These are phyloP conservation scores for Beta lomatogona DNA, from an alignment of 179 eudicot species.

Conservation along the genomic window DNA sequence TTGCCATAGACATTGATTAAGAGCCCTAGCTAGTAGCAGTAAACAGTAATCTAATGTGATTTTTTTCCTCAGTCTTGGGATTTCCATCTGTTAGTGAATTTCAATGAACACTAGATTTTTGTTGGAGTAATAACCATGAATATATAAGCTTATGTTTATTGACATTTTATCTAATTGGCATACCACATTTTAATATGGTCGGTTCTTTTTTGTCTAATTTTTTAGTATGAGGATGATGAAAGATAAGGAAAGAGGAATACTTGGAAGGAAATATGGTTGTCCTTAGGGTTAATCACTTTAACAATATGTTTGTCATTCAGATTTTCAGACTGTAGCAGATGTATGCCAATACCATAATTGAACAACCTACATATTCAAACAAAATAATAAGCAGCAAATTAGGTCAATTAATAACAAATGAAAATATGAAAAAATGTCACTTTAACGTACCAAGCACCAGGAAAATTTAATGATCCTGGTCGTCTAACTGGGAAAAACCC, in stretches of 20 bases:
- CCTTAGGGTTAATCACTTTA: constrained; percentile 68
- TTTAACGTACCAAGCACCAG: constrained; percentile 77
- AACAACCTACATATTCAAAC: constrained; percentile 52
- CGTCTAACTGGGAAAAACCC: constrained; percentile 72
- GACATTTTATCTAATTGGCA: too few relatives aligned
- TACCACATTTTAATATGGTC: too few relatives aligned
- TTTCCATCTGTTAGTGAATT: too few relatives aligned
- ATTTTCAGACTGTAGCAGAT: constrained; percentile 65
- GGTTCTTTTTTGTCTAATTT: too few relatives aligned
- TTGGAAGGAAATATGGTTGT: constrained; percentile 86
- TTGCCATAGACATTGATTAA: too few relatives aligned
- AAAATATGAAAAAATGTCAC: neutral
- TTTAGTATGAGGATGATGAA: neutral
- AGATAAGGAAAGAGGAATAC: constrained; percentile 28
- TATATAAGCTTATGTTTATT: too few relatives aligned
- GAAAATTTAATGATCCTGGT: constrained; percentile 67
- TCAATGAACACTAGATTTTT: too few relatives aligned
- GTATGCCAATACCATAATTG: constrained; percentile 76
- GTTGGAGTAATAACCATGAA: too few relatives aligned
- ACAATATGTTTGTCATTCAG: constrained; percentile 40
- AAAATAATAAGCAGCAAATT: too few relatives aligned
- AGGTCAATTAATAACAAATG: neutral
- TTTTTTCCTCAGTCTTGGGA: too few relatives aligned
- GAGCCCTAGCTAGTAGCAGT: too few relatives aligned
- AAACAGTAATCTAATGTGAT: too few relatives aligned